Percentiles rank a stretch among this genome's conserved stretches.
phyloP scores from a whole-genome alignment of 768 basidiomycete species.

The Podaxis mareebaensis region DNA sequence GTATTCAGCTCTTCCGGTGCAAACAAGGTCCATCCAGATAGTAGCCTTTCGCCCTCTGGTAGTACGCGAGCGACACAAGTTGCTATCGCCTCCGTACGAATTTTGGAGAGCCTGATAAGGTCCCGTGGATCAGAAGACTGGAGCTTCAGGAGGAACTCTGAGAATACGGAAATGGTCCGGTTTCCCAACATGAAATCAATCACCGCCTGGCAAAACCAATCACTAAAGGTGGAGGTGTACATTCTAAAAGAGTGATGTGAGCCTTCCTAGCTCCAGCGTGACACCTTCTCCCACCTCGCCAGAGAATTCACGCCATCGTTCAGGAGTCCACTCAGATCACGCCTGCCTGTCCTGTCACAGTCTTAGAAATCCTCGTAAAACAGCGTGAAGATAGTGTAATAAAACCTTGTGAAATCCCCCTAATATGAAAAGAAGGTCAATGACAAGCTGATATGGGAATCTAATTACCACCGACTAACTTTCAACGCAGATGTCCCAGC shows the following conservation, averaged over 20 bases:
- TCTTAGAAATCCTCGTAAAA: slow-evolving; percentile 9
- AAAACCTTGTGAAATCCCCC: slow-evolving; percentile 86
- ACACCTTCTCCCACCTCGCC: slow-evolving; percentile 50
- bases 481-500: slow-evolving; percentile 97
- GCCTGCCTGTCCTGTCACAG: slow-evolving; percentile 80
- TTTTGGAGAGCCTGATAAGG: slow-evolving; percentile 82
- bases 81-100: slow-evolving; percentile 91
- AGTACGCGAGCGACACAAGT: slow-evolving; percentile 80
- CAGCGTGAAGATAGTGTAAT: not conserved
- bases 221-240: slow-evolving; percentile 87
- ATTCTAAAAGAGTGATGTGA: slow-evolving; percentile 46
- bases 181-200: slow-evolving; percentile 92
- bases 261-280: not conserved
- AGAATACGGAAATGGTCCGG: slow-evolving; percentile 84
- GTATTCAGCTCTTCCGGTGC: slow-evolving; percentile 76
- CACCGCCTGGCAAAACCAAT: slow-evolving; percentile 97
- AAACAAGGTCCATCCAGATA: slow-evolving; percentile 92
- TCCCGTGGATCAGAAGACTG: slow-evolving; percentile 92
- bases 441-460: slow-evolving; percentile 12
- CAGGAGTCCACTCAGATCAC: slow-evolving; percentile 87
- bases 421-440: slow-evolving; percentile 26
- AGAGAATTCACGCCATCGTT: slow-evolving; percentile 97
- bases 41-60: slow-evolving; percentile 70
- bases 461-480: slow-evolving; percentile 40
- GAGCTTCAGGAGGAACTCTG: slow-evolving; percentile 88